Evolutionary conservation across 2,329 filamentous ascomycete genomes (phyloP), one percentile per base, ranked within the genome.

Genomic region (Xylaria hypoxylon): DNA sequence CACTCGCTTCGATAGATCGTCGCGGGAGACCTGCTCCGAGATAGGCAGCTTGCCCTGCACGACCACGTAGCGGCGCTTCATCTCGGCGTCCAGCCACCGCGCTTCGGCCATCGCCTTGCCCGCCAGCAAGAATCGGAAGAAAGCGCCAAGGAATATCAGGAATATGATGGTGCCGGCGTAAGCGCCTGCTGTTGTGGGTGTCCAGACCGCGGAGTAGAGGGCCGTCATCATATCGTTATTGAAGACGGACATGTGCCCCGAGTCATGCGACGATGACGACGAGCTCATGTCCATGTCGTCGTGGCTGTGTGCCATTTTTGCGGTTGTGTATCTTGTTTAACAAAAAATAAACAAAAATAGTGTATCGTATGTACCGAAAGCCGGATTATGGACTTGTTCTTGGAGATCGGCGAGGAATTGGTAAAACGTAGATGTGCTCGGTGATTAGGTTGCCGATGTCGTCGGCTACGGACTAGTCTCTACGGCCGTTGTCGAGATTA

Each of bases 131-230:
- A 84, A 80, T 59, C 94, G 91, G 75, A 90, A 89, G 63, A 91
- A 75, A 67, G 90, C 83, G 67, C 89, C 90, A 58, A 98, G 89
- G 50, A 91, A 73, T 77, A 97, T 89, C 65, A 97, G 86, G 81
- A 97, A 97, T 78, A 97, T 92, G 83, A 95, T 97, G 31, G 93
- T 97, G 62, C 89, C 95, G 1, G 93, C 93, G 79, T 97, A 98
- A 66, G 86, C 82, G 72, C 90, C 93, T 5, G 85, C 82, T 40
- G 82, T 89, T 31, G 77, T 80, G 5, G 95, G 95, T 2, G 91
- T 91, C 93, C 94, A 98, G 59, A 83, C 78, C 24, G 80, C 77
- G 17, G 92, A 90, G 81, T 82, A 88, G 66, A 88, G 82, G 0
- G 86, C 77, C 4, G 85, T 87, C 59, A 74, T 72, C 55, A 78